A percentile compares a stretch with the other conserved stretches of the same genome.
Conservation (phyloP, 306 rosid genomes). For the Prunus padus region DNA sequence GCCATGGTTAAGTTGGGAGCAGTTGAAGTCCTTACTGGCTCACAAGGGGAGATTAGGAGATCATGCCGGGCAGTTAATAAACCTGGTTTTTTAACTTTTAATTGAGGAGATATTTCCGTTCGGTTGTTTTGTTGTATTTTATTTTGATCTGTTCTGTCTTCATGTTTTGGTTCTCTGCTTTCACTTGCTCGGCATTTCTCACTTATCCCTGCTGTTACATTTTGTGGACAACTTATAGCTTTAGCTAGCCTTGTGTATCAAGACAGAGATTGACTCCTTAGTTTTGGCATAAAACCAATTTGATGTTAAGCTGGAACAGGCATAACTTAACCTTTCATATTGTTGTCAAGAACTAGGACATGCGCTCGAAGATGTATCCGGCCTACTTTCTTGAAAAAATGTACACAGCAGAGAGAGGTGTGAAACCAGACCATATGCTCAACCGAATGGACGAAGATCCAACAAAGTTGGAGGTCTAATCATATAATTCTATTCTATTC, state of each 20-base stretch:
- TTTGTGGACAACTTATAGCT: background rate
- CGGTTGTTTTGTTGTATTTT: background rate
- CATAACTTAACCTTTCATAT: too few relatives aligned
- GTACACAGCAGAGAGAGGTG: background rate
- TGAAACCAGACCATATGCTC: background rate
- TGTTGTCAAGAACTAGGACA: background rate
- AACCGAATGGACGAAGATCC: background rate
- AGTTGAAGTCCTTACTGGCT: slow-evolving; percentile 21
- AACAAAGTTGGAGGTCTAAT: background rate
- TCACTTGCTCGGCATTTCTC: background rate
- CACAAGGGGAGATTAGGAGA: slow-evolving; percentile 32
- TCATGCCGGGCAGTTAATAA: slow-evolving; percentile 24
- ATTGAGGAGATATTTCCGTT: background rate
- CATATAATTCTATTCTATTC: background rate
- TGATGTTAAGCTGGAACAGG: too few relatives aligned
- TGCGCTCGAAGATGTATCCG: background rate
- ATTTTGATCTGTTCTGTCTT: background rate
- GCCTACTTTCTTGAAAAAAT: background rate
- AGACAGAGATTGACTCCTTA: background rate
- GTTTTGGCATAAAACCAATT: background rate
- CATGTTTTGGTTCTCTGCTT: background rate
- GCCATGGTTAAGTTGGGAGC: slow-evolving; percentile 49
- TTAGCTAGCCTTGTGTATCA: background rate
- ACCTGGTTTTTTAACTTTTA: background rate
- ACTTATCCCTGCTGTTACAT: background rate